Conservation (phyloP, 495 filamentous ascomycete genomes). For the Glutinoglossum americanum region DNA sequence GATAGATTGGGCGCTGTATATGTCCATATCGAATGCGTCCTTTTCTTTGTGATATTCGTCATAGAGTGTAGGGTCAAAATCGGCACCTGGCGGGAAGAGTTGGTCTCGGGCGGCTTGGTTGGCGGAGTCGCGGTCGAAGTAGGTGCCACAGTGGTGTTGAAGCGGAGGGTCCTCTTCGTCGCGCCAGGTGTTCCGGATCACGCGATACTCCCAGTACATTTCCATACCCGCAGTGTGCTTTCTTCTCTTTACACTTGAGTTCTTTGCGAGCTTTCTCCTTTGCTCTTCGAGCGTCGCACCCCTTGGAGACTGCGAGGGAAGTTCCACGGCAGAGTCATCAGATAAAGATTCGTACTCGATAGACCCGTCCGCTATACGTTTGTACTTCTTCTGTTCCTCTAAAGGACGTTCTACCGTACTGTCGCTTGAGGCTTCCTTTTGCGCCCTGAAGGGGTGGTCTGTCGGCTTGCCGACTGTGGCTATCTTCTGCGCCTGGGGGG, state of each 20-base stretch:
- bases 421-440: too few species aligned
- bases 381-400: too few species aligned
- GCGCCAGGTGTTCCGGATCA: background rate
- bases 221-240: background rate
- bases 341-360: background rate
- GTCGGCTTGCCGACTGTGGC: too few species aligned
- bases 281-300: background rate
- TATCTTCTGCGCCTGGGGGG: too few species aligned
- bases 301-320: background rate
- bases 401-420: too few species aligned
- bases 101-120: background rate
- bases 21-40: background rate
- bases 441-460: too few species aligned
- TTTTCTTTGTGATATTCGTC: slow-evolving; percentile 1
- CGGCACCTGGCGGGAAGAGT: background rate
- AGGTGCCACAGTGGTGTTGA: background rate
- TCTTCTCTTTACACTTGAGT: background rate
- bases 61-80: background rate
- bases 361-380: background rate
- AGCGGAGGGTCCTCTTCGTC: background rate
- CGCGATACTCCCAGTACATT: background rate
- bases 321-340: background rate
- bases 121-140: background rate
- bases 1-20: background rate
- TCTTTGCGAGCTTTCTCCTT: background rate